Evolutionary conservation across 495 filamentous ascomycete genomes (phyloP).

Genomic region (Bryoglossum gracile): DNA sequence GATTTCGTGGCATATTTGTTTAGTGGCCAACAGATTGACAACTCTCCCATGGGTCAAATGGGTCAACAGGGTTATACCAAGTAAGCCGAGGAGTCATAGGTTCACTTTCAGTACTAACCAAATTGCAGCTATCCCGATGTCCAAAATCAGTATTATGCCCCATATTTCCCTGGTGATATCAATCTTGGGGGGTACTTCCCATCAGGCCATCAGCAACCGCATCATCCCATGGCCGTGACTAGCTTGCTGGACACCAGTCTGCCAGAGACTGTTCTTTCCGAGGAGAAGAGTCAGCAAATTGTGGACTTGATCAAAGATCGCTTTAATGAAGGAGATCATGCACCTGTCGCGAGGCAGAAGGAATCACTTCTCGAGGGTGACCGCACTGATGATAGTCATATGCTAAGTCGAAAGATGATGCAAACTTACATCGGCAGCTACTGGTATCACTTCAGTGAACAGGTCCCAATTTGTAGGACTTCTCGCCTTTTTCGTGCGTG

Average conservation of each 20-base stretch:
- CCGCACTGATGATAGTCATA: slow-evolving; percentile 60
- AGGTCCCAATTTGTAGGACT: slow-evolving; percentile 64
- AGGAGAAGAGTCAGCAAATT: slow-evolving; percentile 77
- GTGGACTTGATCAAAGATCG: slow-evolving; percentile 77
- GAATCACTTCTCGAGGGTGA: slow-evolving; percentile 74
- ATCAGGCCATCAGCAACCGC: slow-evolving; percentile 32
- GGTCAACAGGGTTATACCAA: slow-evolving; percentile 39
- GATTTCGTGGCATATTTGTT: slow-evolving; percentile 92
- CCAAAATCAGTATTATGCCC: slow-evolving; percentile 43
- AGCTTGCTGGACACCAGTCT: slow-evolving; percentile 80
- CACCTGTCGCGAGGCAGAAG: slow-evolving; percentile 66
- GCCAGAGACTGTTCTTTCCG: slow-evolving; percentile 72
- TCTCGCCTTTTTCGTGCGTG: neutral
- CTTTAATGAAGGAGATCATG: slow-evolving; percentile 75
- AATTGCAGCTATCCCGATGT: slow-evolving; percentile 41
- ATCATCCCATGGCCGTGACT: slow-evolving; percentile 87
- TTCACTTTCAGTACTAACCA: slow-evolving; percentile 4
- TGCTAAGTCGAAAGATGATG: slow-evolving; percentile 89
- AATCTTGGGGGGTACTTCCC: slow-evolving; percentile 46
- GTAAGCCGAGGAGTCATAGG: too few species aligned
- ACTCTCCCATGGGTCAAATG: slow-evolving; percentile 28
- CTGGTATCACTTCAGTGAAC: slow-evolving; percentile 91
- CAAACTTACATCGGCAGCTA: slow-evolving; percentile 89
- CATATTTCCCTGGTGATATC: slow-evolving; percentile 40
- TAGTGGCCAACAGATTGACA: slow-evolving; percentile 46